Evolutionary conservation across 2,329 filamentous ascomycete genomes (phyloP).

Genomic region (Byssoonygena ceratinophila): DNA sequence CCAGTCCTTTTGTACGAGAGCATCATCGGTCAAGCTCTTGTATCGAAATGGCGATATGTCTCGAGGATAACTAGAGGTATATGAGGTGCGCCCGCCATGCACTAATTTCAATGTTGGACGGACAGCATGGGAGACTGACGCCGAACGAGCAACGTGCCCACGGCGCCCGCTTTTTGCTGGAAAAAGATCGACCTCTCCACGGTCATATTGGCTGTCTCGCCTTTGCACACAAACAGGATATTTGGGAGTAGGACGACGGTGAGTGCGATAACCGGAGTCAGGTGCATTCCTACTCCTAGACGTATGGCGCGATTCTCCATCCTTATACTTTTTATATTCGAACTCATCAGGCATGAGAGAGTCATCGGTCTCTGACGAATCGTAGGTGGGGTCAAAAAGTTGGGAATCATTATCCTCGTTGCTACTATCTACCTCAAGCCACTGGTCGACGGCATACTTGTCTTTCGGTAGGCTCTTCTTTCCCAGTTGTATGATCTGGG

Average conservation of each 20-base stretch:
- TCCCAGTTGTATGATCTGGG: conserved; percentile 15
- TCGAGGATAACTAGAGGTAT: neutral
- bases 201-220: conserved; percentile 14
- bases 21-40: conserved; percentile 6
- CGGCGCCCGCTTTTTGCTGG: conserved; percentile 19
- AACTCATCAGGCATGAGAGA: conserved; percentile 19
- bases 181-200: conserved; percentile 20
- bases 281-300: conserved; percentile 16
- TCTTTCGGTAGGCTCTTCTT: conserved; percentile 10
- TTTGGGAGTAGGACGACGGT: conserved; percentile 21
- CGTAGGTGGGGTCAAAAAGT: conserved; percentile 22
- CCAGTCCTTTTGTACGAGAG: conserved; percentile 9
- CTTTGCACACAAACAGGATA: neutral
- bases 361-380: conserved; percentile 24
- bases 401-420: conserved; percentile 25
- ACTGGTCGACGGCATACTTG: conserved; percentile 12
- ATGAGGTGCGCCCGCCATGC: neutral
- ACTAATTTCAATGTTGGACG: conserved; percentile 1
- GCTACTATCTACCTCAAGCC: conserved; percentile 20
- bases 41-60: neutral
- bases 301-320: conserved; percentile 14
- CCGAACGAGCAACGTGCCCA: conserved; percentile 7
- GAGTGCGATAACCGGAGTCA: conserved; percentile 20
- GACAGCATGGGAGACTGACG: conserved; percentile 8
- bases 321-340: conserved; percentile 3